These are phyloP conservation scores for Allium fistulosum DNA, from an alignment of 106 monocot genomes.

Conservation along the genomic window DNA sequence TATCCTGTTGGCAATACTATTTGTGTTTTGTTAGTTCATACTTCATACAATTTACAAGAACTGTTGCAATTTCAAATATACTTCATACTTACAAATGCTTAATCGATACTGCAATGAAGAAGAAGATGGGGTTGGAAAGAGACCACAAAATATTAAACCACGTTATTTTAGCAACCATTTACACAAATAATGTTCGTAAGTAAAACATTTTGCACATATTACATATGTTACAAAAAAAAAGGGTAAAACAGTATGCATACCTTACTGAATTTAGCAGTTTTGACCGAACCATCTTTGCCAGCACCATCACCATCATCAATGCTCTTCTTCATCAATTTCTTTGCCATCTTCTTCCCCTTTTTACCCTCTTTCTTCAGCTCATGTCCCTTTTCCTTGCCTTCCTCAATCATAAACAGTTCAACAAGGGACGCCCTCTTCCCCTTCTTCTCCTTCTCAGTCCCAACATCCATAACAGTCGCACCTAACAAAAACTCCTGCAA, in stretches of 20 bases:
- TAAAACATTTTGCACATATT: too few species aligned
- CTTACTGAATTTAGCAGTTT: neutral
- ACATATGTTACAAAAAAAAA: too few species aligned
- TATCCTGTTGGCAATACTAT: too few species aligned
- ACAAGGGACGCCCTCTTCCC: slow-evolving; percentile 30
- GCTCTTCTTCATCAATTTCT: neutral
- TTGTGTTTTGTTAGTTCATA: too few species aligned
- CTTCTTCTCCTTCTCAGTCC: neutral
- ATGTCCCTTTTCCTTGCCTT: slow-evolving; percentile 3
- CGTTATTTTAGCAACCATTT: too few species aligned
- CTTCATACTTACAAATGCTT: too few species aligned
- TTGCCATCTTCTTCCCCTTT: neutral
- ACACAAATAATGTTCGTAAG: too few species aligned
- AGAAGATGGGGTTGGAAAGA: too few species aligned
- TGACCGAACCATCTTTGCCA: neutral
- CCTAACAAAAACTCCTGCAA: slow-evolving; percentile 48
- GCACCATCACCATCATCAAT: neutral
- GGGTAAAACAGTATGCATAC: neutral
- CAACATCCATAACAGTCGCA: slow-evolving; percentile 13
- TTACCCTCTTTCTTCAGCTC: neutral
- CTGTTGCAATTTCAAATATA: too few species aligned
- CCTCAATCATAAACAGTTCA: slow-evolving; percentile 41
- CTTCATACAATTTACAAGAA: too few species aligned
- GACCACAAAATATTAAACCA: too few species aligned
- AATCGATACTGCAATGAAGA: too few species aligned